Evolutionary conservation across 2,329 filamentous ascomycete species (phyloP).

Genomic region (Penicillium sp.): DNA sequence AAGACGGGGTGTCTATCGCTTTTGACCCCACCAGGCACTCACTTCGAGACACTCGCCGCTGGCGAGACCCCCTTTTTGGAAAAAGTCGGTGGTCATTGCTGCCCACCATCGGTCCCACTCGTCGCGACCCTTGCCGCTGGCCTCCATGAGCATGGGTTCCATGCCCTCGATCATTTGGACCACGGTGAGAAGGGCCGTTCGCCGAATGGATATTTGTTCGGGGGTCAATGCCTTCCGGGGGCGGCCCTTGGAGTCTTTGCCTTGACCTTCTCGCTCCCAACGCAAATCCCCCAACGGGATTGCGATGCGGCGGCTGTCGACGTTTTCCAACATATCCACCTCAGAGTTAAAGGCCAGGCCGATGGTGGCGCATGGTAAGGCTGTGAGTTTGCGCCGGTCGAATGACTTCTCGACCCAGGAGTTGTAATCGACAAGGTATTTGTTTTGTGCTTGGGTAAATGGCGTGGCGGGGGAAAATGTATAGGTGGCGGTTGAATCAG

Average conservation of each 20-base stretch:
- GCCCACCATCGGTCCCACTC: conserved; percentile 92
- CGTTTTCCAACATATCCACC: conserved; percentile 67
- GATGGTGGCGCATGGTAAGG: conserved; percentile 77
- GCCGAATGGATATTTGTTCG: conserved; percentile 72
- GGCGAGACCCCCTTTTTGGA: conserved; percentile 74
- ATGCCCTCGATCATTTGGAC: conserved; percentile 83
- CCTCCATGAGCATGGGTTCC: conserved; percentile 78
- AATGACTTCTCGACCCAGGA: conserved; percentile 76
- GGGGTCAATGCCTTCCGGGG: conserved; percentile 59
- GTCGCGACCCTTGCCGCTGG: conserved; percentile 82
- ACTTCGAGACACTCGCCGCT: conserved; percentile 82
- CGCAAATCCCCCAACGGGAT: conserved; percentile 81
- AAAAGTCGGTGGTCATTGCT: conserved; percentile 81
- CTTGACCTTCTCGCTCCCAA: conserved; percentile 73
- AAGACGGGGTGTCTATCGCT: conserved; percentile 42
- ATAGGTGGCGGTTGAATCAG: conserved; percentile 75
- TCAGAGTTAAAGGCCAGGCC: conserved; percentile 80
- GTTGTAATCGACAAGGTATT: conserved; percentile 81
- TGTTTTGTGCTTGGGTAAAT: conserved; percentile 77
- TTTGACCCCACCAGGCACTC: conserved; percentile 66
- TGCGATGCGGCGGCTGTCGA: conserved; percentile 76
- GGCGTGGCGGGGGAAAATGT: conserved; percentile 80
- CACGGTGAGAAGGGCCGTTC: conserved; percentile 78
- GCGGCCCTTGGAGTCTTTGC: conserved; percentile 34
- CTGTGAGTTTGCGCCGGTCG: conserved; percentile 67